These are phyloP conservation scores for Piper betle DNA, from an alignment of 164 flowering plant genomes.

Conservation along the genomic window DNA sequence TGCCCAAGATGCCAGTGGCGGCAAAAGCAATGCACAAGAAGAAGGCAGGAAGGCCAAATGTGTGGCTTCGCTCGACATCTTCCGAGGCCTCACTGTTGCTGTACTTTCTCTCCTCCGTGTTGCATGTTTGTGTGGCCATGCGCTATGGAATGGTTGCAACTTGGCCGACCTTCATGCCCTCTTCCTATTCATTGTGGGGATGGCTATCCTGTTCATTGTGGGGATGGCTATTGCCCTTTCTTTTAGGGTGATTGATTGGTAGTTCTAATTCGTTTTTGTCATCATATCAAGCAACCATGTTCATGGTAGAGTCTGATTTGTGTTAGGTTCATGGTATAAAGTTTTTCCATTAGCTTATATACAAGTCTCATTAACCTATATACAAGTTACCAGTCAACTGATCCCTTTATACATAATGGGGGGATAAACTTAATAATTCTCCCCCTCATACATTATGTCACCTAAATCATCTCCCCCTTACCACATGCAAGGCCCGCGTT, in stretches of 20 bases:
- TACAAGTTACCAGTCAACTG: too few species aligned
- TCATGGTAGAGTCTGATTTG: neutral
- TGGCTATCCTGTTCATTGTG: slow-evolving; percentile 80
- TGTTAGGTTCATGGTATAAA: too few species aligned
- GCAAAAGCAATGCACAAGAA: neutral
- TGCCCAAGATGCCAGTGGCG: neutral
- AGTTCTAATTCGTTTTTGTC: neutral
- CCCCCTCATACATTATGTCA: too few species aligned
- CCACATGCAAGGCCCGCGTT: too few species aligned
- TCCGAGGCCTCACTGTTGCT: slow-evolving; percentile 82
- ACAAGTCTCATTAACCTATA: too few species aligned
- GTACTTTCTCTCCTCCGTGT: slow-evolving; percentile 17
- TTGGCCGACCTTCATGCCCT: slow-evolving; percentile 96
- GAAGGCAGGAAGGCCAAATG: slow-evolving; percentile 18
- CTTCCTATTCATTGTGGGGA: slow-evolving; percentile 81
- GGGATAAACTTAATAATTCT: neutral
- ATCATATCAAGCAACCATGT: neutral
- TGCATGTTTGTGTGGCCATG: slow-evolving; percentile 21
- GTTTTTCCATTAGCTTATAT: too few species aligned
- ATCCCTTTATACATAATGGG: too few species aligned
- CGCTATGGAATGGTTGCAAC: slow-evolving; percentile 91
- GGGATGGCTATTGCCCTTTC: slow-evolving; percentile 84
- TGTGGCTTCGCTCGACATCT: slow-evolving; percentile 62
- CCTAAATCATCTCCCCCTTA: too few species aligned
- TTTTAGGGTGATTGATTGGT: slow-evolving; percentile 42